These are phyloP conservation scores for Cystobasidium ongulense DNA, from an alignment of 768 basidiomycete species.

Conservation along the genomic window DNA sequence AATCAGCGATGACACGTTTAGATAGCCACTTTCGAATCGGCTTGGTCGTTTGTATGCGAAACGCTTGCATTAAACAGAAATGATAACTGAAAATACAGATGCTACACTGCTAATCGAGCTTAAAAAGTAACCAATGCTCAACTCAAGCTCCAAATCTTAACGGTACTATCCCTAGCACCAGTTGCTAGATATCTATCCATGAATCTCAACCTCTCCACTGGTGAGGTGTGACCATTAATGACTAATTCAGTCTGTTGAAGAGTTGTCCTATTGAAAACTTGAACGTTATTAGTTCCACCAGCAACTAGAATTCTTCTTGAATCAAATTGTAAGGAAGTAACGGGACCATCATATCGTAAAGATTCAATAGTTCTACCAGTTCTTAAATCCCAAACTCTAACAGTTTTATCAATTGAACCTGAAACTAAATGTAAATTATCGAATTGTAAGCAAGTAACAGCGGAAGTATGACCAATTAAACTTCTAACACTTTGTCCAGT, in stretches of 20 bases:
- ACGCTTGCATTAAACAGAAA: no score
- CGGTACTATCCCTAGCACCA: slow-evolving; percentile 62
- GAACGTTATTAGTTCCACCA: slow-evolving; percentile 83
- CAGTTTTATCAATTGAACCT: slow-evolving; percentile 85
- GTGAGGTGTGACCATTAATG: slow-evolving; percentile 88
- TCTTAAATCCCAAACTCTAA: slow-evolving; percentile 93
- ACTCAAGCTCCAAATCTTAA: slow-evolving; percentile 27
- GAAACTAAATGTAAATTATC: slow-evolving; percentile 90
- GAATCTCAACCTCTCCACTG: slow-evolving; percentile 78
- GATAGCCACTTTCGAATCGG: no score
- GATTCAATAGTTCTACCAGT: slow-evolving; percentile 80
- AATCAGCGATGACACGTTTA: no score
- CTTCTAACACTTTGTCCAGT: slow-evolving; percentile 95
- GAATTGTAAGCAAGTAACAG: slow-evolving; percentile 87
- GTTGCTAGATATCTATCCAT: slow-evolving; percentile 92
- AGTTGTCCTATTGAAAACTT: slow-evolving; percentile 92
- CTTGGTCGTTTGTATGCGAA: no score
- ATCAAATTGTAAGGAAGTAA: slow-evolving; percentile 90
- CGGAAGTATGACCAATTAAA: slow-evolving; percentile 80
- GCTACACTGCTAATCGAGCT: not conserved
- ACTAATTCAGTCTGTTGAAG: slow-evolving; percentile 73
- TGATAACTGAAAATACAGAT: not conserved
- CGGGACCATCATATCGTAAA: slow-evolving; percentile 78
- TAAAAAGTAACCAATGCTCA: not conserved
- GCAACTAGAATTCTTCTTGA: slow-evolving; percentile 85